Evolutionary conservation across 2,329 filamentous ascomycete species (phyloP).

Genomic region (Sphaerulina vaccinii): DNA sequence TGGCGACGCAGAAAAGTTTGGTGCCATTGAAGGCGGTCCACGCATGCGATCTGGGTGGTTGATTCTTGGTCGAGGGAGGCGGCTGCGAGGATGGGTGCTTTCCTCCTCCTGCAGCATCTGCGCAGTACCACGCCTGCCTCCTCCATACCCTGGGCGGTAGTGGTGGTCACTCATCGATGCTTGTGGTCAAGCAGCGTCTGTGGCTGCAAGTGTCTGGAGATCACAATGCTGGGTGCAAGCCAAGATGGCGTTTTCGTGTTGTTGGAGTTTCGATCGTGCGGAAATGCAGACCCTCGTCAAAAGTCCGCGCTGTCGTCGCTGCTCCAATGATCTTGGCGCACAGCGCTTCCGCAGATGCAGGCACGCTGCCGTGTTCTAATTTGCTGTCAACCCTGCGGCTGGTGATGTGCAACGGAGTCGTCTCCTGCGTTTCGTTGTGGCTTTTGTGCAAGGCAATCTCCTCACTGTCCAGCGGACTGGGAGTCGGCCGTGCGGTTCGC

Average conservation of each 20-base stretch:
- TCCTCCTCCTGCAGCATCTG: constrained; percentile 14
- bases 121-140: constrained; percentile 11
- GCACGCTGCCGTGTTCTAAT: constrained; percentile 8
- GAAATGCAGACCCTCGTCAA: constrained; percentile 12
- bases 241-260: constrained; percentile 15
- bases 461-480: constrained; percentile 6
- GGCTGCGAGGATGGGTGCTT: constrained; percentile 15
- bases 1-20: constrained; percentile 14
- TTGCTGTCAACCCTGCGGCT: constrained; percentile 1
- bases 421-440: background rate
- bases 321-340: constrained; percentile 1
- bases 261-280: constrained; percentile 11
- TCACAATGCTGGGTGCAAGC: background rate
- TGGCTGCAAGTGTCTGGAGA: constrained; percentile 7
- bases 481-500: constrained; percentile 11
- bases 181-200: constrained; percentile 7
- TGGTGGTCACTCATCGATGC: constrained; percentile 22
- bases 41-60: constrained; percentile 20
- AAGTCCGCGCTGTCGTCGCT: background rate
- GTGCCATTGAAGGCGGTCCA: constrained; percentile 23
- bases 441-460: constrained; percentile 21
- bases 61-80: constrained; percentile 17
- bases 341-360: constrained; percentile 2
- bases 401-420: background rate
- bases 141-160: constrained; percentile 20